phyloP scores from a whole-genome alignment of 164 flowering plant genomes.

The Litsea cubeba region DNA sequence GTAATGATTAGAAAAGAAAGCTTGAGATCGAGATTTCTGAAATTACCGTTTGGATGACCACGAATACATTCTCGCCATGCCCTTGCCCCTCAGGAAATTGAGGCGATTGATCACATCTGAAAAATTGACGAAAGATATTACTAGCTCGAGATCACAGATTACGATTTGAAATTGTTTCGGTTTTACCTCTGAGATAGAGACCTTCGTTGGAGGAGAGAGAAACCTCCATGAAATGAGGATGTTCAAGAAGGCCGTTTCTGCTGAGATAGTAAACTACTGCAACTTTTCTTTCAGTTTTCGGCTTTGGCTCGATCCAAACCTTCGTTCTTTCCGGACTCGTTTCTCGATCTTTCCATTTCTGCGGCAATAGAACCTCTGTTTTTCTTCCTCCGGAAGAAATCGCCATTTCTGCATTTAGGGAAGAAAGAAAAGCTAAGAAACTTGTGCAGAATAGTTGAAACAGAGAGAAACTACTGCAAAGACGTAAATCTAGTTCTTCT shows the following conservation, averaged over 20 bases:
- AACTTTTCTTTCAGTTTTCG: constrained; percentile 35
- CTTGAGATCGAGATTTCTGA: neutral
- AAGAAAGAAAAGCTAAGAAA: neutral
- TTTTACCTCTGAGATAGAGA: constrained; percentile 66
- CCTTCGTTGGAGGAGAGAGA: constrained; percentile 73
- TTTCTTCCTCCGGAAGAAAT: constrained; percentile 23
- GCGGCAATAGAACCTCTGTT: constrained; percentile 18
- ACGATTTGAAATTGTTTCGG: neutral
- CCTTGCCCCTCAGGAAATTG: constrained; percentile 69
- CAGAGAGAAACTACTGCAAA: neutral
- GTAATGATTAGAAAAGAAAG: neutral
- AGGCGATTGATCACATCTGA: constrained; percentile 80
- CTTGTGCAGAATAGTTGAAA: neutral
- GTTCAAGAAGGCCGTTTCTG: constrained; percentile 83
- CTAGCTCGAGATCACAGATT: neutral
- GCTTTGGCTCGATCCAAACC: constrained; percentile 34
- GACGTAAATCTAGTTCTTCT: neutral
- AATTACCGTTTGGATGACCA: constrained; percentile 78
- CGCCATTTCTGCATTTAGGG: constrained; percentile 27
- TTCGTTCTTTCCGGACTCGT: constrained; percentile 34
- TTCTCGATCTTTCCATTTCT: constrained; percentile 22
- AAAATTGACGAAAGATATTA: neutral
- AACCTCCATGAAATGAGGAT: constrained; percentile 95
- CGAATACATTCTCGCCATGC: constrained; percentile 74
- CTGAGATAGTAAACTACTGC: constrained; percentile 84